Evolutionary conservation across 192 early-diverging fungal species (phyloP), one percentile per base, ranked within the genome.

Genomic region (Podila epigama): DNA sequence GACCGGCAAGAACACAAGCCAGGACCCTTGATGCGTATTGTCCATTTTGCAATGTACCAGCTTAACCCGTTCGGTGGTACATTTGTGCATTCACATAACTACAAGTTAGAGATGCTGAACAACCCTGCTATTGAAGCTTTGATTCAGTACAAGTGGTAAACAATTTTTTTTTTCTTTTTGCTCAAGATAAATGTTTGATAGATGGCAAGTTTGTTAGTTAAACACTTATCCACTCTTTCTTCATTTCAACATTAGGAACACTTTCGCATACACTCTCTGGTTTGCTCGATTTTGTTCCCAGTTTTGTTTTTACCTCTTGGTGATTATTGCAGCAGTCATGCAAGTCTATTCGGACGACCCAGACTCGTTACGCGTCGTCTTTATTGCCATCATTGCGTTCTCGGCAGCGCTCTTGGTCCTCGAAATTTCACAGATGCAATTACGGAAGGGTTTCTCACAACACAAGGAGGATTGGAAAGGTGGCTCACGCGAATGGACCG

Each of bases 121-220:
- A 59, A 59, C 18, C 56, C 66, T 1, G 44, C 56, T 4, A 58
- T 68, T 25, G 42, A 41, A 0, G 57, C 56, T 3, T 13, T 68
- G 18, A 31, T 68, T 27, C 54, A 59, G 57, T 68, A 59, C 48
- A 68, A 68, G 32, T 68, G 66, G 66, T 68, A 58, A 53, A 25
- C 27, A 36, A 44, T 37, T 18, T 37, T 7, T 16, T 11, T 11
- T 63, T 22, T 1, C 28, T 44, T 51, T 51, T 39, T 11, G 5
- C 9, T 35, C 8, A n/a, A 36, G 33, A 11, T 5, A 42, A 59
- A 35, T 0, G 7, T n/a, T 5, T 6, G 22, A 3, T 9, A 25
- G 20, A 16, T 40, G 4, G 6, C 10, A 4, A 13, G 39, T 60
- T 42, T 44, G 0, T 60, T 31, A n/a, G n/a, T n/a, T n/a, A n/a